Conservation (phyloP, 2,329 filamentous ascomycete genomes). For the Cladosporium colombiae region DNA sequence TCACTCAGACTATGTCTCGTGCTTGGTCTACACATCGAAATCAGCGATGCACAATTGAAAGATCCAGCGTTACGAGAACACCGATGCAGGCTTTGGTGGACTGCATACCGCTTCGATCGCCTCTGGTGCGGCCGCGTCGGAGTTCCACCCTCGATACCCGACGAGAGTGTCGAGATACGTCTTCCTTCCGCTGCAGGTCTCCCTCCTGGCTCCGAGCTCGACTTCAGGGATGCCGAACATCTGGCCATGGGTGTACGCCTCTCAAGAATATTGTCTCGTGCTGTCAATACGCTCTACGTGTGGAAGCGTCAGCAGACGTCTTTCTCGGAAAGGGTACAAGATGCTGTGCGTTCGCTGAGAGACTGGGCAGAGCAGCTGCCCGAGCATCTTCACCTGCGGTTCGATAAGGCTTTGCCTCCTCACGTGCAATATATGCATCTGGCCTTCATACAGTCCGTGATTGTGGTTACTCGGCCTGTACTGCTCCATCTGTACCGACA, state of each 20-base stretch:
- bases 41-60: conserved; percentile 43
- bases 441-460: conserved; percentile 38
- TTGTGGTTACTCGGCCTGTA: conserved; percentile 38
- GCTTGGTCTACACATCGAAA: conserved; percentile 48
- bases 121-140: conserved; percentile 40
- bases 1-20: conserved; percentile 48
- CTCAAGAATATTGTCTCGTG: conserved; percentile 36
- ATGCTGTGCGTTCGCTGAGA: conserved; percentile 39
- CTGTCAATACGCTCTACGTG: conserved; percentile 35
- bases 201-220: conserved; percentile 24
- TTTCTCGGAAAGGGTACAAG: conserved; percentile 42
- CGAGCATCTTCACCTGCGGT: conserved; percentile 34
- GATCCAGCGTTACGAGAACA: conserved; percentile 40
- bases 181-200: conserved; percentile 42
- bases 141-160: conserved; percentile 36
- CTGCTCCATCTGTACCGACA: conserved; percentile 37
- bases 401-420: conserved; percentile 29
- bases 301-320: conserved; percentile 32
- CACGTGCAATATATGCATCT: conserved; percentile 39
- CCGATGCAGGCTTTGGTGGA: conserved; percentile 40
- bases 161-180: conserved; percentile 44
- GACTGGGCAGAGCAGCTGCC: conserved; percentile 42
- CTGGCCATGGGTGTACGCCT: conserved; percentile 44
- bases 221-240: conserved; percentile 43
- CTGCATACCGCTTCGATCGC: conserved; percentile 38